These are phyloP conservation scores for Hyaloscypha variabilis DNA, from an alignment of 495 filamentous ascomycete genomes.

Conservation along the genomic window DNA sequence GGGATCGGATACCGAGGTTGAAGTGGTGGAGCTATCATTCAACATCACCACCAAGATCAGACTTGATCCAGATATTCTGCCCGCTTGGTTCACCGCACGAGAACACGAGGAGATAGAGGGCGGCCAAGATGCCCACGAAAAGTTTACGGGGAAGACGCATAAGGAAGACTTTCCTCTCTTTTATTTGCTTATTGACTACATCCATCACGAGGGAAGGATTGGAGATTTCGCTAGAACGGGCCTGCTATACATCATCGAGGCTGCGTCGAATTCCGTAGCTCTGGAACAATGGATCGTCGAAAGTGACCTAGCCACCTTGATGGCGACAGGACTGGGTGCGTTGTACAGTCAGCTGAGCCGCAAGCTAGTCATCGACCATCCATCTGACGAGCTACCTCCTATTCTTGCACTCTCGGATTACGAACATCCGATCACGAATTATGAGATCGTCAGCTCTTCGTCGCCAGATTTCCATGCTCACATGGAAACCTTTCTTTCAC, in stretches of 20 bases:
- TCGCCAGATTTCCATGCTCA: constrained; percentile 73
- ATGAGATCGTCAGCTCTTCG: constrained; percentile 70
- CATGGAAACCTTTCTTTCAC: constrained; percentile 91
- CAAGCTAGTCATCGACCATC: constrained; percentile 65
- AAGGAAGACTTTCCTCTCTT: constrained; percentile 96
- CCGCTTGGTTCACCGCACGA: constrained; percentile 79
- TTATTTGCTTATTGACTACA: constrained; percentile 92
- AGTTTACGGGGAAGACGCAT: constrained; percentile 82
- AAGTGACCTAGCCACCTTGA: constrained; percentile 93
- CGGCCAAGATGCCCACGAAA: constrained; percentile 49
- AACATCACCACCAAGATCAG: constrained; percentile 94
- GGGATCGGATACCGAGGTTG: constrained; percentile 72
- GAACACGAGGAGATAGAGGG: constrained; percentile 29
- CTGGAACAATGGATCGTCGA: constrained; percentile 96
- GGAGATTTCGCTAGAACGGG: constrained; percentile 98
- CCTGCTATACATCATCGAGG: constrained; percentile 92
- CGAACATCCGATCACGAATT: constrained; percentile 57
- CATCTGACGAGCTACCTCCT: constrained; percentile 68
- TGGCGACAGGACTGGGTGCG: constrained; percentile 94
- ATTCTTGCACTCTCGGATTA: constrained; percentile 89
- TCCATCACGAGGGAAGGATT: constrained; percentile 88
- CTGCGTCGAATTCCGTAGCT: constrained; percentile 76
- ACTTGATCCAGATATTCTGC: constrained; percentile 78
- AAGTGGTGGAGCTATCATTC: constrained; percentile 89
- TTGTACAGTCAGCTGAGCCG: constrained; percentile 95